Percentiles rank a stretch among this genome's conserved stretches.
Conservation (phyloP, 345 rosid species). For the Euclidium syriacum region DNA sequence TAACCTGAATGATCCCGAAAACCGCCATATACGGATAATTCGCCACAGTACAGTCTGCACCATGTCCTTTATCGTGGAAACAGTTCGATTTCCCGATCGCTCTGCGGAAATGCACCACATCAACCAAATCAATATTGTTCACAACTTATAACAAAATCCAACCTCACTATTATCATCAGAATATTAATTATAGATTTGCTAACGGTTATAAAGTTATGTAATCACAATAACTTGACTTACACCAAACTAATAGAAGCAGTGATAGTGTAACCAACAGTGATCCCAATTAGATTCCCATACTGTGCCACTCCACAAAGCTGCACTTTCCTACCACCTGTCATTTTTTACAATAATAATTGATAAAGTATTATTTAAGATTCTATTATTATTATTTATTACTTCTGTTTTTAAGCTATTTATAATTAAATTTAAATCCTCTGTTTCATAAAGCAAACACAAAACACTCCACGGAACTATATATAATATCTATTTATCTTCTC, state of each 20-base stretch:
- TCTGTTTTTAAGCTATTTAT: constrained; percentile 3
- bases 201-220: not conserved
- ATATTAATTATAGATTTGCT: not conserved
- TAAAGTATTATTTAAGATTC: not conserved
- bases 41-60: constrained; percentile 41
- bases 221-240: constrained; percentile 46
- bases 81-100: constrained; percentile 77
- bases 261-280: constrained; percentile 80
- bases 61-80: constrained; percentile 61
- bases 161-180: too few species aligned
- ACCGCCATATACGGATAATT: constrained; percentile 57
- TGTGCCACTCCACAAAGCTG: constrained; percentile 82
- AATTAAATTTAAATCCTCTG: not conserved
- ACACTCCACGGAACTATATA: constrained; percentile 20
- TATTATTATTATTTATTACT: constrained; percentile 2
- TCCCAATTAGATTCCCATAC: constrained; percentile 63
- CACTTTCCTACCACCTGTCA: constrained; percentile 58
- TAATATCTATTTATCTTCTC: not conserved
- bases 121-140: not conserved
- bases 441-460: constrained; percentile 25
- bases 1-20: constrained; percentile 59
- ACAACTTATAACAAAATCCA: not conserved
- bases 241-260: constrained; percentile 96
- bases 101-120: constrained; percentile 36
- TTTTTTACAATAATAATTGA: constrained; percentile 1